Evolutionary conservation across 306 rosid species (phyloP), one percentile per base, ranked within the genome.

Genomic region (Trichosanthes cucumerina): DNA sequence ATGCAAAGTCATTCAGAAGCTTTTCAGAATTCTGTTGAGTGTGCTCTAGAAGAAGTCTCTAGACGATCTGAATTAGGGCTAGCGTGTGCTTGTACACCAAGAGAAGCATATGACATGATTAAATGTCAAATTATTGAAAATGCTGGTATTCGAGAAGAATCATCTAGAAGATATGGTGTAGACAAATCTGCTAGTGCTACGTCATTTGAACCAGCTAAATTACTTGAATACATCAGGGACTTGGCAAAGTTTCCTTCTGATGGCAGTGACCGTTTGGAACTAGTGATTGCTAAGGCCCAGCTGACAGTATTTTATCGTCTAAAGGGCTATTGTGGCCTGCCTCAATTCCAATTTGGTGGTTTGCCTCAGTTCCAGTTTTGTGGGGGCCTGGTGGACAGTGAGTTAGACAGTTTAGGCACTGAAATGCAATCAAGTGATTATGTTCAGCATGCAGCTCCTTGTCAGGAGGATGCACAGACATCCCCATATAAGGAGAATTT

Each of bases 1-100:
- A 91, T 84, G 81, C 96, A 87, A 75, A 87, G 91, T 85, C 87
- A 75, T 83, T 90, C 97, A 79, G 98, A 95, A 78, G 47, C 92
- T 1, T 92, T 92, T 77, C 98, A 92, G 39, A 87, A 85, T 81
- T 87, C 98, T 72, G 93, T 95, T 64, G 89, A 84, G 57, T 82
- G 90, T 86, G 97, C 97, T 76, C 80, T 92, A 85, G 93, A 91
- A 83, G 98, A 95, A 88, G 88, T 89, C 64, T 77, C 96, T 57
- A 91, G 97, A 79, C 93, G 93, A 43, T 91, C 86, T 46, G 93
- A 89, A 62, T 82, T 82, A 83, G 97, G 97, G 47, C 82, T 95
- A 75, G 85, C 97, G 52, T 92, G 98, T 87, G 85, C 87, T 70
- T 95, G 98, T 81, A 79, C 81, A 57, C 96, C 93, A 31, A 80